phyloP scores from a whole-genome alignment of 805 yeast genomes.

The Candida suzukii region DNA sequence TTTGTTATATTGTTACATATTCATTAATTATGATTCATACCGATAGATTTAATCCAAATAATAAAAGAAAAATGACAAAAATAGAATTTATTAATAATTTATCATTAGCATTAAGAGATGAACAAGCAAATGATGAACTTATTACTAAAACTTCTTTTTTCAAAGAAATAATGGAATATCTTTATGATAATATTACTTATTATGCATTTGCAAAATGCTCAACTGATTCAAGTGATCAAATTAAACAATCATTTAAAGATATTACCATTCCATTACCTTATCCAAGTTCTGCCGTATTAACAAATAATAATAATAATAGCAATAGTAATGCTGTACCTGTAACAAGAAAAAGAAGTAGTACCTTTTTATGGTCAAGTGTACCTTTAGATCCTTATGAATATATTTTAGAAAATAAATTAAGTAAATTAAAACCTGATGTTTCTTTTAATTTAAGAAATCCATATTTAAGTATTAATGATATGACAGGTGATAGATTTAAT shows the following conservation, averaged over 20 bases:
- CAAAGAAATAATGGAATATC: slow-evolving; percentile 43
- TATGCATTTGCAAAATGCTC: slow-evolving; percentile 44
- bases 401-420: slow-evolving; percentile 21
- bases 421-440: slow-evolving; percentile 14
- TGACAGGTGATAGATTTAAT: not conserved
- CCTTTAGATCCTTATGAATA: slow-evolving; percentile 30
- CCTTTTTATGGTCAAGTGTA: slow-evolving; percentile 21
- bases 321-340: slow-evolving; percentile 7
- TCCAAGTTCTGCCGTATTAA: slow-evolving; percentile 17
- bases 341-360: slow-evolving; percentile 17
- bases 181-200: slow-evolving; percentile 59
- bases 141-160: slow-evolving; percentile 15
- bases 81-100: slow-evolving; percentile 47
- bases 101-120: slow-evolving; percentile 15
- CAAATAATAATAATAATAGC: too few relatives aligned
- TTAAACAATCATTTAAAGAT: slow-evolving; percentile 13
- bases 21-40: slow-evolving; percentile 69
- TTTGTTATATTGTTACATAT: slow-evolving; percentile 56
- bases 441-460: slow-evolving; percentile 13
- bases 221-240: slow-evolving; percentile 15
- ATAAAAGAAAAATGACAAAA: slow-evolving; percentile 60
- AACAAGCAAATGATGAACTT: slow-evolving; percentile 10
- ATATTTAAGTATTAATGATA: slow-evolving; percentile 9
- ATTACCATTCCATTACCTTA: slow-evolving; percentile 15
- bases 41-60: slow-evolving; percentile 61